Percentiles rank a stretch among this genome's conserved stretches.
phyloP scores from a whole-genome alignment of 2,329 filamentous ascomycete species.

The Diaporthe australafricana region DNA sequence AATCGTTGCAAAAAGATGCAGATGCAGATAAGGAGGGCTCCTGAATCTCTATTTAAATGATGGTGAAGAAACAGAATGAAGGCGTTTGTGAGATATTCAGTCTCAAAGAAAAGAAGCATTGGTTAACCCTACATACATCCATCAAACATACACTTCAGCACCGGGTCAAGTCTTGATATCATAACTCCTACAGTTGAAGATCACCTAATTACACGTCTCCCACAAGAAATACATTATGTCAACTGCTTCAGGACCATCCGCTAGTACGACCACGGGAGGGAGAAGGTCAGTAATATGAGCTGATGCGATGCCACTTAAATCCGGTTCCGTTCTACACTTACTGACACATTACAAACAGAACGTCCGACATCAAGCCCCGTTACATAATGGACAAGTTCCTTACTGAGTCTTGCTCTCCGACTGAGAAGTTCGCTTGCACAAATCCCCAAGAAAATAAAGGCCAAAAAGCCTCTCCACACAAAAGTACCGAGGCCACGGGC shows the following conservation, averaged over 20 bases:
- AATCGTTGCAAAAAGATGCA: neutral
- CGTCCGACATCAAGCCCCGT: neutral
- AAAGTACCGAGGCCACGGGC: neutral
- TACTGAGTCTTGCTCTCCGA: neutral
- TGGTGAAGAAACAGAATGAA: too few relatives aligned
- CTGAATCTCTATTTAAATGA: neutral
- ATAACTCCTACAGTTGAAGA: too few relatives aligned
- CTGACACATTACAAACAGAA: neutral
- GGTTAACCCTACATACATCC: neutral
- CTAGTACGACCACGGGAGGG: neutral
- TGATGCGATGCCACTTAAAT: too few relatives aligned
- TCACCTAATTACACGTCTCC: neutral
- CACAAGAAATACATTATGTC: neutral
- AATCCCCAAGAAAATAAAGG: neutral
- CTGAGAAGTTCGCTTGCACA: neutral
- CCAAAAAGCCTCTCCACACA: accelerated
- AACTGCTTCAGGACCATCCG: neutral
- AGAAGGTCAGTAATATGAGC: neutral
- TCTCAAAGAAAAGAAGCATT: neutral
- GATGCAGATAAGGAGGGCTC: neutral
- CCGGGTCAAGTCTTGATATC: neutral
- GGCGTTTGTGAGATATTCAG: too few relatives aligned
- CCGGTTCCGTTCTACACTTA: neutral
- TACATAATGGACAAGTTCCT: neutral
- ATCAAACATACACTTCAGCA: neutral